Percentiles rank a stretch among this genome's conserved stretches.
These are phyloP conservation scores for Pelargonium fulgidum DNA, from an alignment of 441 rosid genomes.

Conservation along the genomic window DNA sequence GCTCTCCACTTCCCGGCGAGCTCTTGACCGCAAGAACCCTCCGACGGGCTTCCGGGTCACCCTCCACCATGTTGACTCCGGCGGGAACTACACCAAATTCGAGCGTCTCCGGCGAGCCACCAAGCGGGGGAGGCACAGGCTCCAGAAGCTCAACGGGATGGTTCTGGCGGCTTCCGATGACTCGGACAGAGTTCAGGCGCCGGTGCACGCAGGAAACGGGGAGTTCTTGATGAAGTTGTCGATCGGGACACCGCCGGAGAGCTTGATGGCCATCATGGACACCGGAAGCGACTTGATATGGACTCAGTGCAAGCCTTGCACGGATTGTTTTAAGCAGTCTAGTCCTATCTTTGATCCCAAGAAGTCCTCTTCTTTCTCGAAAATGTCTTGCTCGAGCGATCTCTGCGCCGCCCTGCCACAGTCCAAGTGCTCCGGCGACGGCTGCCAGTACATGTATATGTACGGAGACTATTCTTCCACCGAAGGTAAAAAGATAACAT, in stretches of 20 bases:
- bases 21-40: neutral
- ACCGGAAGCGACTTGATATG: conserved; percentile 90
- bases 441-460: conserved; percentile 61
- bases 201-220: conserved; percentile 59
- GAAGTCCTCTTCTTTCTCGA: conserved; percentile 53
- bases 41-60: conserved; percentile 43
- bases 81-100: conserved; percentile 65
- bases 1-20: neutral
- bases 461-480: conserved; percentile 89
- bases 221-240: conserved; percentile 75
- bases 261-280: conserved; percentile 64
- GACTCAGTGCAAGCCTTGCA: conserved; percentile 93
- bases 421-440: conserved; percentile 29
- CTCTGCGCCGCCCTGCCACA: conserved; percentile 50
- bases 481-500: conserved; percentile 16
- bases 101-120: conserved; percentile 66
- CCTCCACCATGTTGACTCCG: conserved; percentile 62
- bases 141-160: conserved; percentile 44
- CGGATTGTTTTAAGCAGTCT: conserved; percentile 61
- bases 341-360: conserved; percentile 68
- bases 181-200: conserved; percentile 30
- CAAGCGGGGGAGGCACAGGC: conserved; percentile 49
- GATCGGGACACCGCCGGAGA: conserved; percentile 59
- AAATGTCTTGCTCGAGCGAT: conserved; percentile 44
- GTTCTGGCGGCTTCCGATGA: conserved; percentile 27